These are phyloP conservation scores for Pythium brachiatum DNA, from an alignment of 352 stramenopile species.

Conservation along the genomic window DNA sequence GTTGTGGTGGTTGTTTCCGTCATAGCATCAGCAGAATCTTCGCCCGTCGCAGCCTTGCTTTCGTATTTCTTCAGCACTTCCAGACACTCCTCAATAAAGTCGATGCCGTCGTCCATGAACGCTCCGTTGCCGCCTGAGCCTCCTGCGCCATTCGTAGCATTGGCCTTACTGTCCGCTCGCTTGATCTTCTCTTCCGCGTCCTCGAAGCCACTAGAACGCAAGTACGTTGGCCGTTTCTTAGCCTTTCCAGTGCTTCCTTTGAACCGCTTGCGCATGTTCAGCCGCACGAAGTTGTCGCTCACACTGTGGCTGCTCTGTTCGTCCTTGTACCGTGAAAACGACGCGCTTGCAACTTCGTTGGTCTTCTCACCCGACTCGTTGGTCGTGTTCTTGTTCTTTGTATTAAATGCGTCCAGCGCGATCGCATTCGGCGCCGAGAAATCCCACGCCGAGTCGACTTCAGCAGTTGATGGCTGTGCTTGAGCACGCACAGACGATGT, in stretches of 20 bases:
- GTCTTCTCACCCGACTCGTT: background rate
- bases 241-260: slow-evolving; percentile 64
- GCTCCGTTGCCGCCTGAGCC: slow-evolving; percentile 14
- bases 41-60: background rate
- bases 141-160: slow-evolving; percentile 5
- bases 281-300: slow-evolving; percentile 77
- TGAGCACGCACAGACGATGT: background rate
- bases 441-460: slow-evolving; percentile 12
- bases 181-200: slow-evolving; percentile 22
- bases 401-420: slow-evolving; percentile 22
- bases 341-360: background rate
- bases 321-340: slow-evolving; percentile 60
- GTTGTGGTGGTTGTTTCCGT: background rate
- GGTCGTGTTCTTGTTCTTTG: background rate
- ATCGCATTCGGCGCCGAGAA: slow-evolving; percentile 19
- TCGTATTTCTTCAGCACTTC: slow-evolving; percentile 34
- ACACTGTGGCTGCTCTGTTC: slow-evolving; percentile 46
- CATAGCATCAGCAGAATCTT: background rate
- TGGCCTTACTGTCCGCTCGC: slow-evolving; percentile 25
- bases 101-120: slow-evolving; percentile 54
- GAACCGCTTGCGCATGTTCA: slow-evolving; percentile 78
- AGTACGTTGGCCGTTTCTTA: slow-evolving; percentile 66
- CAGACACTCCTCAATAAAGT: slow-evolving; percentile 82
- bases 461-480: background rate
- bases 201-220: slow-evolving; percentile 35